Base-by-base conservation (phyloP, 2,329 filamentous ascomycete genomes). In the Cercospora brassicicola region DNA sequence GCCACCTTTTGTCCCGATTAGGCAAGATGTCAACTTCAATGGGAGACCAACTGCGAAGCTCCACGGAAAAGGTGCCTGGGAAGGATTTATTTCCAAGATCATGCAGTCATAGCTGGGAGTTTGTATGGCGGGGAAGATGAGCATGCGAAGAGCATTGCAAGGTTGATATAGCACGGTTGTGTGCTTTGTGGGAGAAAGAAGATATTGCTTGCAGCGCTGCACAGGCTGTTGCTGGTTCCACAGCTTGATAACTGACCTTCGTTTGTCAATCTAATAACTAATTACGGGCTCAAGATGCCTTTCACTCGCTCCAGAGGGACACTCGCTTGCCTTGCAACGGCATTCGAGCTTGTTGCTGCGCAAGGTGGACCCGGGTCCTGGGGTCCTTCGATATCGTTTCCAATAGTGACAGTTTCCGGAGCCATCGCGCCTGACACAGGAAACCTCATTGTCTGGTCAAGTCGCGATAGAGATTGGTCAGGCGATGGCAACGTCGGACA, bases 401-500 rank as follows among this genome's bases (percentile, higher is more conserved):
- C 62, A 33, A n/a, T 64, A 15, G 62, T 64, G 9, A 55, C 62
- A 10, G 62, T 64, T 2, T 55, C 62, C 18, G 62, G 62, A 18
- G 62, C 55, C 4, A 64, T 64, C 30, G 62, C 51, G 7, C 62
- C 62, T 30, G 51, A 55, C 15, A 59, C 31, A 13, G 62, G 62
- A 20, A 55, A 42, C 15, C 62, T 64, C 31, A 42, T 64, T 33
- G 62, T 64, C 51, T 64, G 62, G 62, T 64, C 62, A 4, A 33
- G 42, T 26, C 31, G 59, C 8, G 59, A 61, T 18, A 13, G 59
- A 7, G 59, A 61, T 26, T 61, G 59, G 59, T 61, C 59, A 45
- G 59, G 59, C n/a, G 59, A 61, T 45, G 59, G 59, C 31, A 61
- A 61, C n/a, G 59, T 61, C 20, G 59, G 59, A n/a, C 59, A 61